Evolutionary conservation across 169 alveolate genomes (phyloP), one percentile per base, ranked within the genome.

Genomic region (Plasmodium gaboni): DNA sequence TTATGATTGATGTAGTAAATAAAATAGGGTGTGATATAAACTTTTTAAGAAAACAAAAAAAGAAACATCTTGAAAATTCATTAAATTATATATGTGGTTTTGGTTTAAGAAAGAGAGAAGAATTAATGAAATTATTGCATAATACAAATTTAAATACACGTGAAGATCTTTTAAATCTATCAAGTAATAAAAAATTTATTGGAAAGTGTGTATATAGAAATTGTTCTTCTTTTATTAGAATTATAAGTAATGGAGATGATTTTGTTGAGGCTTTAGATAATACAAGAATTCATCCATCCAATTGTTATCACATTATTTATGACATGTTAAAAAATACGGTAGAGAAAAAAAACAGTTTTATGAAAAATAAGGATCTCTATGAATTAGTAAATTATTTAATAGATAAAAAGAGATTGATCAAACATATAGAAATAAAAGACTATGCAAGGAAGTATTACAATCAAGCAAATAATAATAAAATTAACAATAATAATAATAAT

Each of bases 281-380:
- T 46, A 93, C 97, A 2, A 88, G 96, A 51, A 73, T 95, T 10
- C 97, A 95, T 67, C 97, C 97, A 28, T 19, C 80, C 8, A 95
- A 95, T 80, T 88, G 94, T 38, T 78, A 89, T 26, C 61, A 69
- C 60, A 80, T 91, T 17, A 94, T 94, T 1, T 91, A 92, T 59
- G 93, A 94, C 63, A 59, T 95, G 12, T 93, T 96, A 51, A 88
- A 88, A 12, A 95, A 93, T 44, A 89, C 95, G 0, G 71, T 95
- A 9, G 97, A 94, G 51, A 93, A 88, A 1, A 87, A 74, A 32
- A 72, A 88, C 48, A 88, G 73, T 13, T 80, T 85, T 19, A 57
- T 70, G 50, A 86, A 88, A 55, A 71, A 73, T 32, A 76, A 8
- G 12, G 32, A 55, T 46, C 69, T 86, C 7, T 69, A 55, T 57